Percentiles rank a stretch among this genome's conserved stretches.
Conservation (phyloP, 345 rosid species). For the Tarenaya hassleriana region DNA sequence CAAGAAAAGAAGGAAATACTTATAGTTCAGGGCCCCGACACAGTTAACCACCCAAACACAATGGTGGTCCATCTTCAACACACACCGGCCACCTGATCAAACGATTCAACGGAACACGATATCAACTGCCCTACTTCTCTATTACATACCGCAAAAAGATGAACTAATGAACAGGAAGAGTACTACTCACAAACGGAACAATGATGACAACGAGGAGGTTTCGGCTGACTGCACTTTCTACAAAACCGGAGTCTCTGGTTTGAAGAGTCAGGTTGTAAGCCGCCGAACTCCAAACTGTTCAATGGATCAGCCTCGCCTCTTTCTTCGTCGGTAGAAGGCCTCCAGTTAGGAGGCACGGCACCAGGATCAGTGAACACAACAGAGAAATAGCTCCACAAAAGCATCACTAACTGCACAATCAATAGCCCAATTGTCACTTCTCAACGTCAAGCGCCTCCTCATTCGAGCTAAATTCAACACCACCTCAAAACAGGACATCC, state of each 20-base stretch:
- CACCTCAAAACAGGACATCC: neutral
- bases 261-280: constrained; percentile 48
- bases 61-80: constrained; percentile 96
- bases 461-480: constrained; percentile 6
- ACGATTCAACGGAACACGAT: constrained; percentile 22
- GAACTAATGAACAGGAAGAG: neutral
- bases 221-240: constrained; percentile 82
- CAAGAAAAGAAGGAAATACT: constrained; percentile 93
- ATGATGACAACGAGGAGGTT: constrained; percentile 95
- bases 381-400: constrained; percentile 92
- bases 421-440: neutral
- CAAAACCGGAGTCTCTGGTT: constrained; percentile 67
- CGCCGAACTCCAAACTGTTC: constrained; percentile 49
- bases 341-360: constrained; percentile 85
- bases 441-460: too few species aligned
- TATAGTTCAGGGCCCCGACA: constrained; percentile 90
- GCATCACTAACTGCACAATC: constrained; percentile 69
- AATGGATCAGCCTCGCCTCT: constrained; percentile 76
- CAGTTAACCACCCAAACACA: constrained; percentile 99
- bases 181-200: constrained; percentile 86
- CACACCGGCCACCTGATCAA: constrained; percentile 75
- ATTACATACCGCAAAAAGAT: neutral
- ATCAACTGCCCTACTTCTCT: constrained; percentile 16
- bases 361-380: constrained; percentile 97
- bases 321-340: constrained; percentile 68